These are phyloP conservation scores for Trichoderma sp. DNA, from an alignment of 2,329 filamentous ascomycete species.

Conservation along the genomic window DNA sequence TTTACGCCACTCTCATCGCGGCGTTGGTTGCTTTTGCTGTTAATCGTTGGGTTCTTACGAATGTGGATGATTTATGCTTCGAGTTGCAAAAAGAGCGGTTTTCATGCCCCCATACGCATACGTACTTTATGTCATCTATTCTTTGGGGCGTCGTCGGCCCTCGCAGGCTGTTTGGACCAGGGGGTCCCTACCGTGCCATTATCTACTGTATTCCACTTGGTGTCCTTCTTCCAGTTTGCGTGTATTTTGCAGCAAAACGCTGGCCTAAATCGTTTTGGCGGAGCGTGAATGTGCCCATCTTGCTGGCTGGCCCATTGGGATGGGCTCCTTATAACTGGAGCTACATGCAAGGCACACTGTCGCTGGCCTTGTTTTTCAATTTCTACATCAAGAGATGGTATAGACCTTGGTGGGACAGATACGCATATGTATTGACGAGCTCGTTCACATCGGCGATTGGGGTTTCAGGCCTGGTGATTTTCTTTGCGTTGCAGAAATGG, in stretches of 20 bases:
- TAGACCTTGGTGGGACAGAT: constrained; percentile 34
- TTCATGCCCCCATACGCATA: constrained; percentile 50
- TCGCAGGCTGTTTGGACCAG: constrained; percentile 55
- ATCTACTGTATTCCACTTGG: constrained; percentile 31
- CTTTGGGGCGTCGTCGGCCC: constrained; percentile 71
- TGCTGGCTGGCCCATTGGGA: constrained; percentile 31
- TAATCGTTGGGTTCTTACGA: constrained; percentile 59
- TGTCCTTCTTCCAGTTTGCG: constrained; percentile 27
- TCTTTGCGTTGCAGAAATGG: constrained; percentile 31
- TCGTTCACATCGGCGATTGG: constrained; percentile 35
- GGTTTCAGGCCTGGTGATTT: constrained; percentile 33
- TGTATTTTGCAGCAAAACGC: constrained; percentile 28
- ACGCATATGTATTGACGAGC: constrained; percentile 35
- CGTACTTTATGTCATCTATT: constrained; percentile 63
- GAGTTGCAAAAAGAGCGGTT: constrained; percentile 53
- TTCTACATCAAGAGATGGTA: constrained; percentile 32
- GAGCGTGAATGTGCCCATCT: constrained; percentile 31
- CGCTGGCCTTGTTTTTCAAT: constrained; percentile 34
- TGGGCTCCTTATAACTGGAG: constrained; percentile 35
- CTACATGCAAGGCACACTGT: constrained; percentile 32
- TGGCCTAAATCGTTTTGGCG: constrained; percentile 31
- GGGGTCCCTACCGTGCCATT: constrained; percentile 28
- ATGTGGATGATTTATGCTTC: constrained; percentile 60
- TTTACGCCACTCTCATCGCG: constrained; percentile 55
- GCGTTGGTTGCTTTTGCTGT: constrained; percentile 59